Evolutionary conservation across 768 basidiomycete genomes (phyloP).

Genomic region (Multifurca ochricompacta): DNA sequence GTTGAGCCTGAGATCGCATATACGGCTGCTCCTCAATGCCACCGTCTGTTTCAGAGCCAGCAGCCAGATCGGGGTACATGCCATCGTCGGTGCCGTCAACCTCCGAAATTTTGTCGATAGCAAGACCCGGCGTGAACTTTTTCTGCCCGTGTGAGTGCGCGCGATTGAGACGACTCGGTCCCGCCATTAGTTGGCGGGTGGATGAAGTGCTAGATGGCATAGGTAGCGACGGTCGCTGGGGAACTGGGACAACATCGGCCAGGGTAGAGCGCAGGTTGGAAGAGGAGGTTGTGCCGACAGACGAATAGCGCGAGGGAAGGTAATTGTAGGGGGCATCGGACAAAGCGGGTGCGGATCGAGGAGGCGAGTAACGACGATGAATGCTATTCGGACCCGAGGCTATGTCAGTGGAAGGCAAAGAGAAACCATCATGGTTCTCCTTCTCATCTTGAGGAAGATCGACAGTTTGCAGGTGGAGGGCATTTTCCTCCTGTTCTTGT

Average conservation of each 20-base stretch:
- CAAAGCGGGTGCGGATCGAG: conserved; percentile 10
- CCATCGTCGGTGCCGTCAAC: conserved; percentile 37
- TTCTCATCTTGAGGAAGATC: conserved; percentile 19
- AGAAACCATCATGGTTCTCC: conserved; percentile 16
- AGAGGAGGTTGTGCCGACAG: conserved; percentile 2
- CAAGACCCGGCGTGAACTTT: conserved; percentile 22
- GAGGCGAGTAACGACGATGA: conserved; percentile 18
- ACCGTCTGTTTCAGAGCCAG: conserved; percentile 34
- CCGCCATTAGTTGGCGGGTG: conserved; percentile 14
- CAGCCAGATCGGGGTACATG: conserved; percentile 25
- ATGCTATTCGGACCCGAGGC: not conserved
- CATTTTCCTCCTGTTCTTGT: conserved; percentile 21
- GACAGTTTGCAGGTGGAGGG: conserved; percentile 9
- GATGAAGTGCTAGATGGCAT: conserved; percentile 8
- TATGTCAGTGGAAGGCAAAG: not conserved
- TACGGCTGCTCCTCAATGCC: conserved; percentile 27
- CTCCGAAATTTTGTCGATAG: conserved; percentile 45
- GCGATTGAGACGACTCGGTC: conserved; percentile 18
- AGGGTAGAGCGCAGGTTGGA: conserved; percentile 15
- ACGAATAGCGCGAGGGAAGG: conserved; percentile 9
- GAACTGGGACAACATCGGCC: conserved; percentile 19
- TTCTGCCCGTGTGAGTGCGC: conserved; percentile 18
- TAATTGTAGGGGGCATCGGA: conserved; percentile 2
- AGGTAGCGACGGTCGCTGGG: conserved; percentile 18
- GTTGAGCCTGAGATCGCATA: conserved; percentile 16